phyloP scores from a whole-genome alignment of 306 rosid genomes.

The Prinsepia uniflora region DNA sequence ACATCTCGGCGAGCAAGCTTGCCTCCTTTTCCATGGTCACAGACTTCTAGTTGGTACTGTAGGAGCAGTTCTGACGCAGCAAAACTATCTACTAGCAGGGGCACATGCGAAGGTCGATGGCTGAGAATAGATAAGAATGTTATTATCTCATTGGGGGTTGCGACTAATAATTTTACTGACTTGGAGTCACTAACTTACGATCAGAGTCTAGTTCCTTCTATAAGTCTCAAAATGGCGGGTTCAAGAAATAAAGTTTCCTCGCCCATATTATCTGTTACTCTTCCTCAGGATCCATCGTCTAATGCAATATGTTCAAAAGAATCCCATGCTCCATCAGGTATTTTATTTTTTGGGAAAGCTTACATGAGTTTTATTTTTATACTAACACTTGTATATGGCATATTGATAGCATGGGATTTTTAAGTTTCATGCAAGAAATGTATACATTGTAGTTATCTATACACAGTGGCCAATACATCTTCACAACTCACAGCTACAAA shows the following conservation, averaged over 20 bases:
- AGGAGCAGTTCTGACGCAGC: constrained; percentile 67
- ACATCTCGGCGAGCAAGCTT: constrained; percentile 65
- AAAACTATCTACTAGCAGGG: constrained; percentile 62
- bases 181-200: constrained; percentile 69
- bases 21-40: constrained; percentile 88
- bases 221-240: constrained; percentile 30
- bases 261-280: constrained; percentile 31
- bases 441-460: too few relatives aligned
- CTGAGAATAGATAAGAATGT: constrained; percentile 46
- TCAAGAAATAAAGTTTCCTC: constrained; percentile 33
- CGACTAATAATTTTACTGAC: constrained; percentile 47
- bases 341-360: constrained; percentile 5
- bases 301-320: constrained; percentile 44
- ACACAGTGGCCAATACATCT: too few relatives aligned
- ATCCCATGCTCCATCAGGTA: constrained; percentile 52
- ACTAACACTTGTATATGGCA: neutral
- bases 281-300: constrained; percentile 46
- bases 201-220: constrained; percentile 70
- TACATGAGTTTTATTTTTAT: constrained; percentile 4
- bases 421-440: neutral
- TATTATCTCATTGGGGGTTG: constrained; percentile 35
- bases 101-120: constrained; percentile 88
- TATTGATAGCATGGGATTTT: neutral
- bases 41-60: constrained; percentile 66
- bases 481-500: too few relatives aligned